A percentile compares a stretch with the other conserved stretches of the same genome.
Evolutionary conservation across 257 asterid genomes (phyloP).

Genomic region (Petunia secreta): DNA sequence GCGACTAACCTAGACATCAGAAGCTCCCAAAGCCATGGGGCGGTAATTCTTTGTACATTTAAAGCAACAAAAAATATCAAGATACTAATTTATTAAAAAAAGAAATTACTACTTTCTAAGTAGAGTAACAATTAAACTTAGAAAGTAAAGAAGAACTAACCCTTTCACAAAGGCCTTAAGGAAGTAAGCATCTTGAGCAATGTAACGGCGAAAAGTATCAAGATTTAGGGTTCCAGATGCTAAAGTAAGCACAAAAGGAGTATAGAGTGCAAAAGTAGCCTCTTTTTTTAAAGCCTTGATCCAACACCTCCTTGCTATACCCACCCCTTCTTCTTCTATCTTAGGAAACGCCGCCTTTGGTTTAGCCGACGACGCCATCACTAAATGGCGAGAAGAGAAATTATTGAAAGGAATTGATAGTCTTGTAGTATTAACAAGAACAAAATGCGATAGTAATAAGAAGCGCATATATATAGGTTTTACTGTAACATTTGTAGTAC

Average conservation of each 20-base stretch:
- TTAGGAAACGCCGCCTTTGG: background rate
- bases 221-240: conserved; percentile 81
- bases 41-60: background rate
- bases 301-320: conserved; percentile 75
- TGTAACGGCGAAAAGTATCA: conserved; percentile 68
- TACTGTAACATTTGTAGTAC: too few relatives aligned
- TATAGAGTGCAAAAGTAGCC: conserved; percentile 61
- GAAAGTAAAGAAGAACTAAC: conserved; percentile 46
- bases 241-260: conserved; percentile 79
- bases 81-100: background rate
- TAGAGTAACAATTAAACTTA: background rate
- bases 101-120: background rate
- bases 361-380: background rate
- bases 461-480: conserved; percentile 15
- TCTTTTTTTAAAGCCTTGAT: conserved; percentile 53
- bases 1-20: too few relatives aligned
- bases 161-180: conserved; percentile 74
- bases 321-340: conserved; percentile 42
- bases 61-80: conserved; percentile 8
- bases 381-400: background rate
- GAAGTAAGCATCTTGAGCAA: conserved; percentile 83
- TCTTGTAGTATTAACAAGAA: background rate
- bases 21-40: too few relatives aligned
- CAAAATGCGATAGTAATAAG: conserved; percentile 8
- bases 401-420: background rate